Evolutionary conservation across 2,329 filamentous ascomycete genomes (phyloP), one percentile per base, ranked within the genome.

Genomic region (Akanthomyces muscarius): DNA sequence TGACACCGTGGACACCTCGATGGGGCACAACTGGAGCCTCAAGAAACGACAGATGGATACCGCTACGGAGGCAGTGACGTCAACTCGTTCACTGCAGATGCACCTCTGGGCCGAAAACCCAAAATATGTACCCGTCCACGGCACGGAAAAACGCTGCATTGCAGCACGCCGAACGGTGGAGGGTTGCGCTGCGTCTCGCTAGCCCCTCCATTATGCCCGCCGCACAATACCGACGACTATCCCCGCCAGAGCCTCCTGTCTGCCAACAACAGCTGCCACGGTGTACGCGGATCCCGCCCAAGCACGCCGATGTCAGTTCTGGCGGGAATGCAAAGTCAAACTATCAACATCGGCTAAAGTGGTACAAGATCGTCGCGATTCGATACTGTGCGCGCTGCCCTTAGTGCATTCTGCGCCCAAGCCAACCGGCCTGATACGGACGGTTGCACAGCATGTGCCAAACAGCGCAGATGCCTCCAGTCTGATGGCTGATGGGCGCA

Each of bases 11-110:
- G 33, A 36, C 36, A 36, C 21, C 42, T 62, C 5, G 2, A 36
- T 36, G 60, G 60, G 36, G 50, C 60, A 25, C 47, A 60, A 59
- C 55, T 63, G 62, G 62, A 63, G 47, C 61, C 38, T 58, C 42
- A 47, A 41, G 51, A 63, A n/a, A 53, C 45, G 47, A 58, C 54
- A 23, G 61, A 51, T 62, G 59, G 59, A 55, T 25, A 41, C 52
- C 36, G n/a, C 21, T 42, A 60, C 30, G 55, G 62, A 60, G 21
- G 50, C 41, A 44, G 41, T 63, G 62, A 63, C 62, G 62, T 63
- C 62, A 60, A 61, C 28, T n/a, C 28, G 25, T 45, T 30, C 25
- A 18, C 28, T 47, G 38, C 47, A 60, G 45, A 42, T 52, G 57
- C 48, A 44, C 48, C 23, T 25, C 16, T 42, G 16, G 6, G n/a